Evolutionary conservation across 768 basidiomycete genomes (phyloP), one percentile per base, ranked within the genome.

Genomic region (Boletus sp.): DNA sequence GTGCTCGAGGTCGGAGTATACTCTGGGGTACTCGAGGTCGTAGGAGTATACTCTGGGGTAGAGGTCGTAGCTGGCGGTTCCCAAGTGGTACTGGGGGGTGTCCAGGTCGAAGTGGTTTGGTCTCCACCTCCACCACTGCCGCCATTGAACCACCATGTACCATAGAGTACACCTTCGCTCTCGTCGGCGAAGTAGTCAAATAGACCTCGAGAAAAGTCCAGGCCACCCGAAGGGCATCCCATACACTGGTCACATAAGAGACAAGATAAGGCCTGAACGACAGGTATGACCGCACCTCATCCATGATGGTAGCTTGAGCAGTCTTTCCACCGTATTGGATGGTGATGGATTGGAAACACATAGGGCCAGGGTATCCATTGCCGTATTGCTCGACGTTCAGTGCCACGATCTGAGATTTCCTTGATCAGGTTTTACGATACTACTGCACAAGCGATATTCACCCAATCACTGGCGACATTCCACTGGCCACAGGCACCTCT

Each of bases 161-260:
- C 86, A 57, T 78, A 78, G 47, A 91, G 61, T 6, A 86, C 79
- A 40, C 89, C 90, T 2, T 39, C 66, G 37, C 62, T 63, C 43
- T 74, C 61, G 19, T 61, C 9, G 4, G 79, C 81, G 63, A 92
- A 88, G 75, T 73, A 80, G 29, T 70, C 53, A 71, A 93, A 92
- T 44, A 92, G 77, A 49, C 84, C 83, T 14, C 70, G 63, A 27
- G 84, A 83, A 51, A 91, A 74, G 72, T 93, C 90, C 27, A 91
- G 78, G 39, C 81, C 88, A 27, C 77, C 79, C 33, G 66, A 77
- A 25, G 82, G 81, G 65, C 90, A 92, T 19, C 78, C 80, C 42
- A 83, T 81, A 66, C 88, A 90, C 81, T 87, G 57, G 21, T 50
- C 17, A 33, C 49, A 44, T 0, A 14, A 11, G 27, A 51, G 17